phyloP scores from a whole-genome alignment of 345 rosid species.

The Passiflora organensis region DNA sequence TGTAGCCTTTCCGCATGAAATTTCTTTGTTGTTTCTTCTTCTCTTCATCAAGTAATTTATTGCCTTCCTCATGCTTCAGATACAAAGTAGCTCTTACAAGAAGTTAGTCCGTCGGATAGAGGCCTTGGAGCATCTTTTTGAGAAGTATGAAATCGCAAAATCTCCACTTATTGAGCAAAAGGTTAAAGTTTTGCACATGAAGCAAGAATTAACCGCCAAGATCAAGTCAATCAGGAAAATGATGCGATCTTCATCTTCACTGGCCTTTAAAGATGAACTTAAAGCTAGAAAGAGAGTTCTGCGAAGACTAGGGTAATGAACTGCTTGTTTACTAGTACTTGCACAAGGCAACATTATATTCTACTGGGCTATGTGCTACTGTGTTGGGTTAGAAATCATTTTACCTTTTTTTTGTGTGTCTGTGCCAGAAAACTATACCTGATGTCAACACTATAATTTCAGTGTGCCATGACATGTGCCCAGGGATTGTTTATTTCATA shows the following conservation, averaged over 20 bases:
- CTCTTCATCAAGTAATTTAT: background rate
- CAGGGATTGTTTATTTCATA: too few species aligned
- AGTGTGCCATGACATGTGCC: too few species aligned
- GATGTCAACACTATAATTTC: too few species aligned
- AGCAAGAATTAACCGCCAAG: slow-evolving; percentile 71
- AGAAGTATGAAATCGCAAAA: slow-evolving; percentile 80
- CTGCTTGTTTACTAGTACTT: background rate
- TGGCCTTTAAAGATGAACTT: slow-evolving; percentile 97
- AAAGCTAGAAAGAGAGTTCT: slow-evolving; percentile 94
- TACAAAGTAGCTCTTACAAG: slow-evolving; percentile 67
- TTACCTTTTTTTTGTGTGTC: too few species aligned
- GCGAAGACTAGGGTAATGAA: slow-evolving; percentile 82
- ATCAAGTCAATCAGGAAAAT: slow-evolving; percentile 73
- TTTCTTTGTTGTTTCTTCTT: background rate
- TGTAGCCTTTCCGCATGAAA: background rate
- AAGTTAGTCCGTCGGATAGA: slow-evolving; percentile 76
- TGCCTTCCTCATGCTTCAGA: slow-evolving; percentile 35
- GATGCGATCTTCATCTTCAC: slow-evolving; percentile 62
- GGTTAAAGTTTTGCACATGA: slow-evolving; percentile 67
- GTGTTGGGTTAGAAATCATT: background rate
- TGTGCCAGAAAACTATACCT: too few species aligned
- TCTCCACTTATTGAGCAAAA: slow-evolving; percentile 80
- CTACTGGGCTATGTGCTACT: background rate
- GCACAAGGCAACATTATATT: background rate
- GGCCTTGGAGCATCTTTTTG: slow-evolving; percentile 78